These are phyloP conservation scores for Erodium maritimum DNA, from an alignment of 345 rosid species.

Conservation along the genomic window DNA sequence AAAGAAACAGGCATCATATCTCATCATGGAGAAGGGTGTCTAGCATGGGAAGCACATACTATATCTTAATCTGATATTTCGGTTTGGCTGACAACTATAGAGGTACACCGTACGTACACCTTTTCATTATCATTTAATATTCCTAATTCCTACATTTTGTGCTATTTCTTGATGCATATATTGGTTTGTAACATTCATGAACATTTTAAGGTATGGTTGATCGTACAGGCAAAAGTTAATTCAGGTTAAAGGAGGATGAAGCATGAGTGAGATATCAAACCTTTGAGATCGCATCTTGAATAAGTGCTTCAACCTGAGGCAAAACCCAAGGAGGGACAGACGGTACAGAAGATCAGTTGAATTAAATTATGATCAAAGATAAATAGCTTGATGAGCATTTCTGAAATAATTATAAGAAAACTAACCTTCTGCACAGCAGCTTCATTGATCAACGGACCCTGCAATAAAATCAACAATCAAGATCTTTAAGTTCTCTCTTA, in stretches of 20 bases:
- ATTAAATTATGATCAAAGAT: constrained; percentile 4
- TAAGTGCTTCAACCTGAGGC: constrained; percentile 70
- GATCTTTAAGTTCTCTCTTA: constrained; percentile 5
- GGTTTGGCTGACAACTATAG: background rate
- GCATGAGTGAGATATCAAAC: constrained; percentile 26
- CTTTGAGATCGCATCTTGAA: constrained; percentile 82
- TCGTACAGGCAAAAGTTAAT: background rate
- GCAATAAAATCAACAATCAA: constrained; percentile 11
- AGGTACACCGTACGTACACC: too few species aligned
- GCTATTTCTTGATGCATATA: background rate
- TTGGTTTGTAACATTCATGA: background rate
- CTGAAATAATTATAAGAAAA: constrained; percentile 10
- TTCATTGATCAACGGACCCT: constrained; percentile 97
- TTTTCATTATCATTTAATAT: too few species aligned
- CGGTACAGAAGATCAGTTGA: constrained; percentile 1
- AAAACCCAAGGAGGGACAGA: constrained; percentile 15
- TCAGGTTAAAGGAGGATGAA: background rate
- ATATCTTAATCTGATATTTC: background rate
- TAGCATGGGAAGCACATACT: background rate
- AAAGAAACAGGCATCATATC: background rate
- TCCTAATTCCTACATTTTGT: background rate
- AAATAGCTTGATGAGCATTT: constrained; percentile 6
- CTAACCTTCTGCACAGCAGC: constrained; percentile 81
- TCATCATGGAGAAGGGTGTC: background rate
- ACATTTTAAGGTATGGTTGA: background rate